phyloP scores from a whole-genome alignment of 108 stramenopile genomes.

The Nitzschia sp. region DNA sequence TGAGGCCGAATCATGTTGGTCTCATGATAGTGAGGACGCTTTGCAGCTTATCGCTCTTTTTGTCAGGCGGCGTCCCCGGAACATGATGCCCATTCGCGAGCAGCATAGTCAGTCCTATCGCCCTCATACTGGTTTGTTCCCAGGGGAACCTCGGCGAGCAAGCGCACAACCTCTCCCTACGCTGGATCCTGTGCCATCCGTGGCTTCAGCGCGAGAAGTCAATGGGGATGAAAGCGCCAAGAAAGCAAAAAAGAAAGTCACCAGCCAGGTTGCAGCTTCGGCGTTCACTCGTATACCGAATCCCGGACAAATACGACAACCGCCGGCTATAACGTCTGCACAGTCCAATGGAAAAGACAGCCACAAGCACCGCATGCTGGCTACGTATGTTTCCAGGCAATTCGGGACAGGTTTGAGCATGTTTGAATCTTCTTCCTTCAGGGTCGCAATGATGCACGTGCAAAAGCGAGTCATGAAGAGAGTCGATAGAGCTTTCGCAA shows the following conservation, averaged over 20 bases:
- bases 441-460: constrained; percentile 30
- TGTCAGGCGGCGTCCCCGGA: constrained; percentile 12
- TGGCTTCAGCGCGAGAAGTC: background rate
- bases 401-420: constrained; percentile 20
- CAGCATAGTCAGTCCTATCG: background rate
- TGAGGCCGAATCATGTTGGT: constrained; percentile 6
- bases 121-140: background rate
- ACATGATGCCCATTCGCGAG: background rate
- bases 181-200: background rate
- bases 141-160: background rate
- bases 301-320: background rate
- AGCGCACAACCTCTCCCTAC: background rate
- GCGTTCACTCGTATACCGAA: constrained; percentile 18
- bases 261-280: background rate
- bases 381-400: constrained; percentile 19
- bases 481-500: constrained; percentile 23
- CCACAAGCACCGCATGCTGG: constrained; percentile 25
- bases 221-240: constrained; percentile 22
- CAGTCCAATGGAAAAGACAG: constrained; percentile 23
- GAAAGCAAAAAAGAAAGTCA: constrained; percentile 35
- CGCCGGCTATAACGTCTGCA: background rate
- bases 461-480: constrained; percentile 28
- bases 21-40: background rate
- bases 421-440: constrained; percentile 39
- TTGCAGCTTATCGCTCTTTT: constrained; percentile 26